These are phyloP conservation scores for Scleromitrula shiraiana DNA, from an alignment of 2,329 filamentous ascomycete genomes.

Conservation along the genomic window DNA sequence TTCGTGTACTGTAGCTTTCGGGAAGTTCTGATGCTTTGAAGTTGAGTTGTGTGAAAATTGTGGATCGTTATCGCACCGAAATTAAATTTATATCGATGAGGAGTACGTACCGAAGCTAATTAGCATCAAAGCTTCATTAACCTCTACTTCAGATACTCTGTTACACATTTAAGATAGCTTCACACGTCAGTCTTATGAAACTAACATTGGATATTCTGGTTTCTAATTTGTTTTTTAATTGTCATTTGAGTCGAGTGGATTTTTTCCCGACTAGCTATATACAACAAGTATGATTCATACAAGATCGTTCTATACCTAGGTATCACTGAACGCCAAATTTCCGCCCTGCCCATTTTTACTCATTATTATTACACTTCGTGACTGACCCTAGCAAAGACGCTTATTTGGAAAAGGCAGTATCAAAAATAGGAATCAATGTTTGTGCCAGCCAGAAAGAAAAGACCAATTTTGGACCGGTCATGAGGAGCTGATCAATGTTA, in stretches of 20 bases:
- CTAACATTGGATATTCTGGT: neutral
- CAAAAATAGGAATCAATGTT: constrained; percentile 92
- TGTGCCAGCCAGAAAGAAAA: constrained; percentile 99
- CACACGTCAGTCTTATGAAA: too few species aligned
- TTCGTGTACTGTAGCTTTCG: too few species aligned
- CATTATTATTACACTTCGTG: constrained; percentile 6
- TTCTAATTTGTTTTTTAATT: constrained; percentile 5
- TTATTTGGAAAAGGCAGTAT: constrained; percentile 38
- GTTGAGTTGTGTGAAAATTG: too few species aligned
- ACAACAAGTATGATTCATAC: constrained; percentile 12
- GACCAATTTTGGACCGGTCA: constrained; percentile 98
- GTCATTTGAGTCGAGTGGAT: constrained; percentile 17
- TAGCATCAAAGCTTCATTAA: too few species aligned
- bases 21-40: too few species aligned
- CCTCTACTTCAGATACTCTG: too few species aligned
- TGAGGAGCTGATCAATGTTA: constrained; percentile 59
- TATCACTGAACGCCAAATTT: constrained; percentile 7
- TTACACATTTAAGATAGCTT: too few species aligned
- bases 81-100: too few species aligned
- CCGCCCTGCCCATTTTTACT: constrained; percentile 10
- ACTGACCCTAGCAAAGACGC: neutral
- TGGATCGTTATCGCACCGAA: too few species aligned
- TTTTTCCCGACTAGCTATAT: constrained; percentile 11
- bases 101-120: too few species aligned
- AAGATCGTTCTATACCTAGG: constrained; percentile 15